Evolutionary conservation across 305 asterid species (phyloP), one percentile per base, ranked within the genome.

Genomic region (Solanum chacoense): DNA sequence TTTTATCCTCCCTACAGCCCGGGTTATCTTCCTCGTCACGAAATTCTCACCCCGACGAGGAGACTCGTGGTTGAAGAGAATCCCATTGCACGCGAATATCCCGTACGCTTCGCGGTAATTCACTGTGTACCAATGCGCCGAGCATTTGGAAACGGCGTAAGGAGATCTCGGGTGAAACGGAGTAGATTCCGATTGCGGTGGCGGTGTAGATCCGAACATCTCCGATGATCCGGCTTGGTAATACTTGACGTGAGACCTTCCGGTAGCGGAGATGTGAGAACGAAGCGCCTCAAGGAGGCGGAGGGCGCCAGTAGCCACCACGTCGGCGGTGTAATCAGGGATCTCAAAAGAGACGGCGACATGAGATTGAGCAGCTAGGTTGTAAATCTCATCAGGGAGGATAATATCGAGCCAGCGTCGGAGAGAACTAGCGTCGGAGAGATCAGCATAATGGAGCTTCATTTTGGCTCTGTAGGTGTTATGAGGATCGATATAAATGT

Each of bases 121-220:
- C 29, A 98, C 99, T 9, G 99, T 96, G 93, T 98, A 98, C 99
- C 99, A 98, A 88, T 98, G 99, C 71, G 98, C 99, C 74, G 99
- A 99, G 95, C 95, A 92, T 87, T 97, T 97, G 36, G 99, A 92
- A 26, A 91, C 99, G 22, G 99, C 99, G 93, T 97, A 97, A 13
- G 99, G 99, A 18, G 98, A 97, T 20, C 98, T 93, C 4, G 98
- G 99, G 88, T 96, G 99, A 91, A 97, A 96, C 13, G 98, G 97
- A 65, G 97, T 75, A 12, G 95, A 55, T 85, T 97, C 99, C 1
- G 97, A 93, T 84, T 97, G 99, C 11, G 99, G 98, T 3, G 99
- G 99, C 11, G 99, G 94, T 0, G 99, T 97, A 89, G 99, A 93
- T 92, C 99, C 99, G 92, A 95, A 97, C 99, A 97, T 97, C 88